These are phyloP conservation scores for Phytophthora lateralis DNA, from an alignment of 352 stramenopile species.

Conservation along the genomic window DNA sequence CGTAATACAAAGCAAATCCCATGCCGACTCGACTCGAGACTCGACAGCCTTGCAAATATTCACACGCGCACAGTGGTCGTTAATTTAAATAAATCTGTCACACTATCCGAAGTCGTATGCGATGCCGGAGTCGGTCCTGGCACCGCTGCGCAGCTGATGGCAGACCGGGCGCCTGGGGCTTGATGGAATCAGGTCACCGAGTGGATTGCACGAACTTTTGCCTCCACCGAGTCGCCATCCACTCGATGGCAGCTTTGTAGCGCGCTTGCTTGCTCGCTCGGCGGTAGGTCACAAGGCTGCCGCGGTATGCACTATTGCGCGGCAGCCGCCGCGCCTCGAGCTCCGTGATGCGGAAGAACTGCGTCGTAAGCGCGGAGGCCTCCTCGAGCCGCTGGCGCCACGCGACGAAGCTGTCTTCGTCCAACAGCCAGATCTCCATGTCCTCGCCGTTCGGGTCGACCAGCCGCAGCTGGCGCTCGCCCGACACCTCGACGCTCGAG, in stretches of 20 bases:
- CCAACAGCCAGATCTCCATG: constrained; percentile 76
- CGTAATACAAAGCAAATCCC: too few relatives aligned
- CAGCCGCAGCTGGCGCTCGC: constrained; percentile 65
- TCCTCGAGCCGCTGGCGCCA: constrained; percentile 71
- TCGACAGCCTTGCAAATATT: too few relatives aligned
- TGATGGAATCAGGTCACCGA: constrained; percentile 10
- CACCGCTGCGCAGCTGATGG: background rate
- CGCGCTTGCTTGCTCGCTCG: constrained; percentile 52
- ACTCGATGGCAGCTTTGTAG: constrained; percentile 52
- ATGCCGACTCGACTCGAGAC: too few relatives aligned
- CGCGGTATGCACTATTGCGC: constrained; percentile 65
- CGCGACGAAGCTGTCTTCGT: constrained; percentile 48
- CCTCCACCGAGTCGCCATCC: constrained; percentile 47
- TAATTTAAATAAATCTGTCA: too few relatives aligned
- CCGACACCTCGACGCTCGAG: constrained; percentile 66
- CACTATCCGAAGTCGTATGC: too few relatives aligned
- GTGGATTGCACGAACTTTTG: constrained; percentile 32
- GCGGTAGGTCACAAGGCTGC: constrained; percentile 71
- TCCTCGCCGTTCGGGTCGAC: constrained; percentile 79
- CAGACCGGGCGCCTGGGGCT: background rate
- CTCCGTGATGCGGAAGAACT: constrained; percentile 68
- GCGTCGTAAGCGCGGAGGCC: constrained; percentile 56
- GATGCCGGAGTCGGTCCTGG: too few relatives aligned
- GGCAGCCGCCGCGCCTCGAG: constrained; percentile 63
- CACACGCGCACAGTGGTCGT: too few relatives aligned